A percentile compares a stretch with the other conserved stretches of the same genome.
These are phyloP conservation scores for Cucumis cinereus DNA, from an alignment of 306 rosid genomes.

Conservation along the genomic window DNA sequence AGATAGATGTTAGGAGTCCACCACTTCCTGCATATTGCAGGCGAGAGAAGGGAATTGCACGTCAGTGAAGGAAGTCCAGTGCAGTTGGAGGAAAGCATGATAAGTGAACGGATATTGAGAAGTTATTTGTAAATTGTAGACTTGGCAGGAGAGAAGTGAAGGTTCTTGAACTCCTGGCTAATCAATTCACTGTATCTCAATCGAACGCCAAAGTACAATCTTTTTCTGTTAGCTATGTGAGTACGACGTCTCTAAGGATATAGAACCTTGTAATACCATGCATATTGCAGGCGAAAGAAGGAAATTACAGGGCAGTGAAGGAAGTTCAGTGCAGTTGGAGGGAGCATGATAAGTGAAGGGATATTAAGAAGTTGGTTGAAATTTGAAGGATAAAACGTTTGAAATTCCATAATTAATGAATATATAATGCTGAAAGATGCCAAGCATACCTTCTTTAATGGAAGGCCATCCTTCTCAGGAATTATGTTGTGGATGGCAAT, in stretches of 20 bases:
- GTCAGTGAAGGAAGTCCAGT: background rate
- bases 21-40: background rate
- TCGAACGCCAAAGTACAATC: background rate
- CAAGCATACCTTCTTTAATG: conserved; percentile 77
- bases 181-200: background rate
- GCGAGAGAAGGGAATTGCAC: background rate
- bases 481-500: conserved; percentile 87
- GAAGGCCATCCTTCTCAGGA: conserved; percentile 78
- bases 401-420: too few species aligned
- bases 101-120: background rate
- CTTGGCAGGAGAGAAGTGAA: background rate
- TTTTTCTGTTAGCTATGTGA: background rate
- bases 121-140: background rate
- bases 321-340: background rate
- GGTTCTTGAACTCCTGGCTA: background rate
- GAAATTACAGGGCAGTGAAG: background rate
- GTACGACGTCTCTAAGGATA: background rate
- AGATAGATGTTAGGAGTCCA: background rate
- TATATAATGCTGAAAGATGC: background rate
- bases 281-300: background rate
- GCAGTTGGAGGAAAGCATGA: background rate
- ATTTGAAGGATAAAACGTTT: too few species aligned
- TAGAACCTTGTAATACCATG: background rate
- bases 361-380: background rate
- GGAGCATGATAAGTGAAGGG: background rate